A percentile compares a stretch with the other conserved stretches of the same genome.
Evolutionary conservation across 495 filamentous ascomycete species (phyloP).

Genomic region (Hypoxylon lienhwacheense): DNA sequence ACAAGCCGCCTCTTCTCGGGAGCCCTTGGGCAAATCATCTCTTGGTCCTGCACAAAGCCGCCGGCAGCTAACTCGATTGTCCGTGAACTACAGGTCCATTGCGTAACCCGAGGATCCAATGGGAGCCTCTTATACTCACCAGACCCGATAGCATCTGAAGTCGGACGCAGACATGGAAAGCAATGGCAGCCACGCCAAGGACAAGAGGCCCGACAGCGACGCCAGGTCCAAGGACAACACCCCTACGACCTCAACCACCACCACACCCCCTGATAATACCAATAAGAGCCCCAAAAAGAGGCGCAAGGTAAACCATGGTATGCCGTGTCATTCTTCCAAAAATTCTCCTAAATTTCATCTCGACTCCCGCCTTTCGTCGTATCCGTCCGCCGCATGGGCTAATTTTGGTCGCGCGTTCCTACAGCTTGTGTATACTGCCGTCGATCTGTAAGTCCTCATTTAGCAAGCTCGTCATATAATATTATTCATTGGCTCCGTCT

Average conservation of each 20-base stretch:
- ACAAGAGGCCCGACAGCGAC: constrained; percentile 51
- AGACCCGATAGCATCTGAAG: constrained; percentile 38
- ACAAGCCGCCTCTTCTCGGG: constrained; percentile 32
- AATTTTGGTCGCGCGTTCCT: constrained; percentile 52
- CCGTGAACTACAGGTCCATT: constrained; percentile 51
- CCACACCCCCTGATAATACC: constrained; percentile 46
- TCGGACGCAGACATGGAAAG: constrained; percentile 45
- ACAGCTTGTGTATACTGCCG: constrained; percentile 99
- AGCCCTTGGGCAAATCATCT: constrained; percentile 34
- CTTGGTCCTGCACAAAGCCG: constrained; percentile 53
- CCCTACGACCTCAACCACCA: constrained; percentile 44
- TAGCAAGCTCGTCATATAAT: constrained; percentile 35
- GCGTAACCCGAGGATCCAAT: constrained; percentile 56
- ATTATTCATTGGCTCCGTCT: constrained; percentile 41
- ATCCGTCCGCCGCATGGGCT: constrained; percentile 39
- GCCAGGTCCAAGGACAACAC: constrained; percentile 47
- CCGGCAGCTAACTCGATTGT: constrained; percentile 50
- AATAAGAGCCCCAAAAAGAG: constrained; percentile 84
- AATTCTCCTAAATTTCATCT: constrained; percentile 40
- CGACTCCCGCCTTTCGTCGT: constrained; percentile 31
- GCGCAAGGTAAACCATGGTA: constrained; percentile 99
- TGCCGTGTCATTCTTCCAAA: constrained; percentile 44
- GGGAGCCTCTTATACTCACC: constrained; percentile 42
- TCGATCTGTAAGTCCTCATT: constrained; percentile 81
- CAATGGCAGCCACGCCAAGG: constrained; percentile 53